Base-by-base conservation (phyloP, 163 green algal species). In the Volvox carteri region DNA sequence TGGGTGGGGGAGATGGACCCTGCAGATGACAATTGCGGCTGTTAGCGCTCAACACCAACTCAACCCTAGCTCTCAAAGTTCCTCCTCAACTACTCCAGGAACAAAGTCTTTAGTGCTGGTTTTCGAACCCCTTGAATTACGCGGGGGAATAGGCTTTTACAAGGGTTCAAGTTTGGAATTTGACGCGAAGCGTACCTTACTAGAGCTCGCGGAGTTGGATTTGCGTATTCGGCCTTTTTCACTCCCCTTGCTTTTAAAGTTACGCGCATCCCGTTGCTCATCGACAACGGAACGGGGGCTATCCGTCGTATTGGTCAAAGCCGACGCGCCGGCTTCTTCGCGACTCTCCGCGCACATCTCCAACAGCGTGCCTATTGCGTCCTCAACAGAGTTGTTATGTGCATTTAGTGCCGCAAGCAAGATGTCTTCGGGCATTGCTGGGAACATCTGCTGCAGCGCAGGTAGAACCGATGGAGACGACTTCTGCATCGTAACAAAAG, bases 381-480 rank as follows among this genome's bases (percentile, higher is more conserved):
- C 30, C n/a, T 86, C 79, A 23, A 78, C 0, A 16, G 54, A 48
- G 28, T 65, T 41, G 0, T n/a, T 23, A 33, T 79, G 30, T 8
- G 81, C 81, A 0, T 87, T 33, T 4, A 87, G 81, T 12, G 33
- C 39, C 4, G 81, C 81, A 18, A 23, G 0, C 16, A 87, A 30
- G 5, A 87, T 23, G 21, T 87, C 81, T 1, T 39, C 65, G 33
- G 81, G 48, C 81, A 87, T 33, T 1, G 7, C 1, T 6, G 81
- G 65, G 65, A 87, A 87, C 81, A 87, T 87, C 3, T 87, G 62
- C 33, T 18, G 33, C 23, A 87, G 65, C 33, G 21, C 14, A 7
- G 79, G 42, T 70, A 86, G 28, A 72, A 72, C 25, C 23, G 60
- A 35, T 19, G n/a, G 2, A 4, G 48, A 14, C 12, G 14, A 11